These are phyloP conservation scores for Pichia nanzhaoensis DNA, from an alignment of 805 yeast species.

Conservation along the genomic window DNA sequence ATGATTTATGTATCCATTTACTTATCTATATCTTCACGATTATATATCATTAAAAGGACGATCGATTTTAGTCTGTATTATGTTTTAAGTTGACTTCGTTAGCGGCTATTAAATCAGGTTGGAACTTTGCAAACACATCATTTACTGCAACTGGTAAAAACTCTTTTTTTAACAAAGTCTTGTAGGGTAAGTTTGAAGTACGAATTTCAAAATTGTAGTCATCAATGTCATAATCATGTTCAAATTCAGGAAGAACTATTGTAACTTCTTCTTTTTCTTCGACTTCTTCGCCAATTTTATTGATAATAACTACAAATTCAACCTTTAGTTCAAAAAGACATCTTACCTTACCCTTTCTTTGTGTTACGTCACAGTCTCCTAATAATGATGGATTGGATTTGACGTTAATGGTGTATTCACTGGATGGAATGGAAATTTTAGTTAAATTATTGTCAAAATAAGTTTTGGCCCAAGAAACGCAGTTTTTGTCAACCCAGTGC, in stretches of 20 bases:
- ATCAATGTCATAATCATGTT: constrained; percentile 70
- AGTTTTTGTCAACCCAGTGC: constrained; percentile 99
- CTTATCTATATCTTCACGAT: not conserved
- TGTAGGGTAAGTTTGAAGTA: constrained; percentile 33
- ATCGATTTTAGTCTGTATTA: constrained; percentile 29
- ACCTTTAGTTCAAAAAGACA: constrained; percentile 66
- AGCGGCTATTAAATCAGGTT: constrained; percentile 50
- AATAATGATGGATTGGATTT: constrained; percentile 36
- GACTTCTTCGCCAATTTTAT: constrained; percentile 28
- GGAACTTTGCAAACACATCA: constrained; percentile 47
- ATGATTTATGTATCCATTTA: constrained; percentile 18
- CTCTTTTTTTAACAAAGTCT: constrained; percentile 34
- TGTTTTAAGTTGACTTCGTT: constrained; percentile 64
- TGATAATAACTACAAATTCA: constrained; percentile 39
- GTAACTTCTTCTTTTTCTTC: constrained; percentile 32
- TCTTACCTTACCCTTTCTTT: constrained; percentile 73
- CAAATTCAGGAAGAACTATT: constrained; percentile 55
- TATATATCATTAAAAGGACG: constrained; percentile 1
- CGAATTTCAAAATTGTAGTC: constrained; percentile 49
- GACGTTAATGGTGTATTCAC: constrained; percentile 31
- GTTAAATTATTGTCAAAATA: constrained; percentile 61
- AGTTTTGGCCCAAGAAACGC: constrained; percentile 80
- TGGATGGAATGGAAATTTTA: constrained; percentile 36
- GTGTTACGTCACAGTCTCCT: constrained; percentile 81
- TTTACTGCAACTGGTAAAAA: constrained; percentile 47